Percentiles rank a stretch among this genome's conserved stretches.
phyloP scores from a whole-genome alignment of 1,139 yeast species.

The Blastobotrys raffinosifermentans region DNA sequence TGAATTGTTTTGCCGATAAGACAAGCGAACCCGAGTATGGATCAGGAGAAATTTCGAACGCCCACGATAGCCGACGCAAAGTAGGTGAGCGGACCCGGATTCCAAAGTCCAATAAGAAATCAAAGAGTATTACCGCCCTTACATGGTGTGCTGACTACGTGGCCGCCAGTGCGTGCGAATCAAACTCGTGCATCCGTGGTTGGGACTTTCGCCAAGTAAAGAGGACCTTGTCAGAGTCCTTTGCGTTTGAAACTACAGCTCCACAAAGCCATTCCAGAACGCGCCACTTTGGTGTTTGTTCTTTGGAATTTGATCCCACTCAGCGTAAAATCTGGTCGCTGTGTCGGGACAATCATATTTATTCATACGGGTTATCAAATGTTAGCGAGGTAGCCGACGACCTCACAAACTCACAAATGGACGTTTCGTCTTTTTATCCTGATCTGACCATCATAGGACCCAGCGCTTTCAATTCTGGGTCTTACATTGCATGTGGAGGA shows the following conservation, averaged over 20 bases:
- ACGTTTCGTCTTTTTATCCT: conserved; percentile 16
- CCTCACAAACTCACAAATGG: conserved; percentile 12
- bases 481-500: conserved; percentile 19
- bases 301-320: conserved; percentile 18
- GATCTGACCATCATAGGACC: conserved; percentile 13
- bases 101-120: too few species aligned
- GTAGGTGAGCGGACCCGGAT: too few species aligned
- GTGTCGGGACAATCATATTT: conserved; percentile 18
- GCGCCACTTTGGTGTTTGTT: conserved; percentile 16
- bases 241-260: conserved; percentile 6
- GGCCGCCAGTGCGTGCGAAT: not conserved
- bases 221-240: not conserved
- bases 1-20: too few species aligned
- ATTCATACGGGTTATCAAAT: conserved; percentile 12
- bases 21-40: too few species aligned
- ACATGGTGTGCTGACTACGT: not conserved
- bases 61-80: too few species aligned
- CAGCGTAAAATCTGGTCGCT: conserved; percentile 21
- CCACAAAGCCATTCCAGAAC: conserved; percentile 5
- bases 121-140: not conserved
- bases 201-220: not conserved
- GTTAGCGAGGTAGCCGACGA: conserved; percentile 13
- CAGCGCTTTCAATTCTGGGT: conserved; percentile 9
- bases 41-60: too few species aligned
- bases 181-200: not conserved